These are phyloP conservation scores for Arthonia radiata DNA, from an alignment of 495 filamentous ascomycete genomes.

Conservation along the genomic window DNA sequence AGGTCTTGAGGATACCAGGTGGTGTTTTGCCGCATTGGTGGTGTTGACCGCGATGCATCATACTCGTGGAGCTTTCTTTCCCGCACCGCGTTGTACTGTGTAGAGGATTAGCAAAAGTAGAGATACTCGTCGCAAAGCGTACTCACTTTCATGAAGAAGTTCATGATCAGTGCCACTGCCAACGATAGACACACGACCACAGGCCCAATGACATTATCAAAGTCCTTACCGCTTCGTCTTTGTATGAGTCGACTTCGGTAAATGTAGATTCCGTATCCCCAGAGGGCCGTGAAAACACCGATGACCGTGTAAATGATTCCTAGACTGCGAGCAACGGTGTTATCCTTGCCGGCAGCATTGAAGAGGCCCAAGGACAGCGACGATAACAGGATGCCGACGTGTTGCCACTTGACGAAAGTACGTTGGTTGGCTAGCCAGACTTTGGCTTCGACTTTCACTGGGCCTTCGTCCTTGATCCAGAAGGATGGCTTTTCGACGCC, in stretches of 20 bases:
- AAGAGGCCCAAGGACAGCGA: slow-evolving; percentile 62
- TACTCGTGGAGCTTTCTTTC: too few relatives aligned
- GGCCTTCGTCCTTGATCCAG: slow-evolving; percentile 84
- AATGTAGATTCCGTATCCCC: slow-evolving; percentile 72
- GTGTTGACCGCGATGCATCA: too few relatives aligned
- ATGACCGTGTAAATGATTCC: slow-evolving; percentile 62
- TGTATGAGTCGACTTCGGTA: slow-evolving; percentile 53
- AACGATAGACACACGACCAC: slow-evolving; percentile 61
- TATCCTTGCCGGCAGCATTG: slow-evolving; percentile 52
- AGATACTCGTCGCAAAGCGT: too few relatives aligned
- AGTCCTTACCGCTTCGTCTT: slow-evolving; percentile 65
- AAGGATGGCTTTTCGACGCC: slow-evolving; percentile 61
- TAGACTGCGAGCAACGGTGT: slow-evolving; percentile 44
- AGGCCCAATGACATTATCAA: slow-evolving; percentile 70
- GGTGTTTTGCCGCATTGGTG: too few relatives aligned
- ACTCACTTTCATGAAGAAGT: slow-evolving; percentile 73
- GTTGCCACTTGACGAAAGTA: slow-evolving; percentile 95
- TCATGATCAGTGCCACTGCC: slow-evolving; percentile 52
- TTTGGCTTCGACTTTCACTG: slow-evolving; percentile 79
- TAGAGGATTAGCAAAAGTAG: too few relatives aligned
- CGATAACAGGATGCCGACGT: slow-evolving; percentile 67
- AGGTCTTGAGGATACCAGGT: too few relatives aligned
- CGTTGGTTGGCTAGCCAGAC: slow-evolving; percentile 97
- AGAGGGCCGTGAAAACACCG: slow-evolving; percentile 55
- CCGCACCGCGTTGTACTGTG: too few relatives aligned